These are phyloP conservation scores for Bipolaris gigantea DNA, from an alignment of 2,329 filamentous ascomycete species.

Conservation along the genomic window DNA sequence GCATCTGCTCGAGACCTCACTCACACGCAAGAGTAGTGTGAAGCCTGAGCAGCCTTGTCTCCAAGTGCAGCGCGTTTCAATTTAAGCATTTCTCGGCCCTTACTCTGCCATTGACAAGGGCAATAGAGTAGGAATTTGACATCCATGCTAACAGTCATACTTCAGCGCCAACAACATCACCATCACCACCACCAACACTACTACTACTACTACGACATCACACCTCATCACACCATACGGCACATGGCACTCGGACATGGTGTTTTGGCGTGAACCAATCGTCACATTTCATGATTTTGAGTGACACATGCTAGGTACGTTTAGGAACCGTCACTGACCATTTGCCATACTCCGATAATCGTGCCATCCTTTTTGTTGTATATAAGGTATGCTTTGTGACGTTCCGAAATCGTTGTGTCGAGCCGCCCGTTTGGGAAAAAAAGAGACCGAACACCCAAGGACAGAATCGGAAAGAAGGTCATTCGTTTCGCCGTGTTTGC, in stretches of 20 bases:
- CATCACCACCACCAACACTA: background rate
- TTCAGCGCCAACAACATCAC: slow-evolving; percentile 2
- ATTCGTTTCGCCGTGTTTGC: slow-evolving; percentile 30
- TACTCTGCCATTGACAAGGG: slow-evolving; percentile 77
- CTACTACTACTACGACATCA: background rate
- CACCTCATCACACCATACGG: slow-evolving; percentile 3
- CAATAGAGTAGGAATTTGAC: slow-evolving; percentile 97
- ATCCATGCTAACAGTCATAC: slow-evolving; percentile 74
- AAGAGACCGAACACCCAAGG: slow-evolving; percentile 41
- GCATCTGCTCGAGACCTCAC: slow-evolving; percentile 27
- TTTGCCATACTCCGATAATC: slow-evolving; percentile 40
- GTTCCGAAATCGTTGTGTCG: slow-evolving; percentile 34
- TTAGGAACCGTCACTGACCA: slow-evolving; percentile 29
- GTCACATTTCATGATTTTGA: slow-evolving; percentile 43
- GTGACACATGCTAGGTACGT: slow-evolving; percentile 41
- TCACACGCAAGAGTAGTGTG: slow-evolving; percentile 18
- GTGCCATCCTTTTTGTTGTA: slow-evolving; percentile 30
- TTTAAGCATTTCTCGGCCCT: slow-evolving; percentile 97
- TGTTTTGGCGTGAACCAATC: slow-evolving; percentile 41
- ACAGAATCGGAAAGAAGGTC: slow-evolving; percentile 38
- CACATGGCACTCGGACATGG: background rate
- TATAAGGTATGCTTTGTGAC: slow-evolving; percentile 27
- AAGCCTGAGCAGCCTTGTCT: slow-evolving; percentile 36
- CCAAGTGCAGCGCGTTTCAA: slow-evolving; percentile 37
- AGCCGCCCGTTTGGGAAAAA: slow-evolving; percentile 29